A percentile compares a stretch with the other conserved stretches of the same genome.
Conservation (phyloP, 176 grass and related monocot genomes). For the Lolium perenne region DNA sequence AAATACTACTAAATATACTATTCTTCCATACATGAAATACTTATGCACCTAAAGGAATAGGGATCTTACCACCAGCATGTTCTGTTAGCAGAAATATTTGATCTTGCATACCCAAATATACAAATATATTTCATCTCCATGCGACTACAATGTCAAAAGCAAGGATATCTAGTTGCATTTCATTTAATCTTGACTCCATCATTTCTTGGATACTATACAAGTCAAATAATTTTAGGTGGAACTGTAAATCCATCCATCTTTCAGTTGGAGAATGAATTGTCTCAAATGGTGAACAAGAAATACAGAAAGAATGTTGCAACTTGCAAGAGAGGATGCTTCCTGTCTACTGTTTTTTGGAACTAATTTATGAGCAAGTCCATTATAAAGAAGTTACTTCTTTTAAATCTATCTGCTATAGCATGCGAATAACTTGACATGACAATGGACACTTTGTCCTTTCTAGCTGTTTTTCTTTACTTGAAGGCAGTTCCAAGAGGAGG, state of each 20-base stretch:
- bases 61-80: neutral
- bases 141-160: neutral
- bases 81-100: neutral
- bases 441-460: neutral
- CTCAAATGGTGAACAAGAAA: neutral
- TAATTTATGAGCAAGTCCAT: neutral
- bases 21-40: neutral
- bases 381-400: neutral
- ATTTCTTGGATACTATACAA: neutral
- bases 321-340: constrained; percentile 4
- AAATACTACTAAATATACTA: too few relatives aligned
- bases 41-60: neutral
- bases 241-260: neutral
- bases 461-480: neutral
- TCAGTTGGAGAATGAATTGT: neutral
- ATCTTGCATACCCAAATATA: neutral
- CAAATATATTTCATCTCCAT: neutral
- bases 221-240: neutral
- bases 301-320: neutral
- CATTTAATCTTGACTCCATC: neutral
- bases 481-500: neutral
- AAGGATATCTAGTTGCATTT: neutral
- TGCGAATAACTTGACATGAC: neutral
- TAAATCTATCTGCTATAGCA: neutral
- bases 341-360: neutral